Percentiles rank a stretch among this genome's conserved stretches.
Conservation (phyloP, 495 filamentous ascomycete genomes). For the Astrothelium subdiscretum region DNA sequence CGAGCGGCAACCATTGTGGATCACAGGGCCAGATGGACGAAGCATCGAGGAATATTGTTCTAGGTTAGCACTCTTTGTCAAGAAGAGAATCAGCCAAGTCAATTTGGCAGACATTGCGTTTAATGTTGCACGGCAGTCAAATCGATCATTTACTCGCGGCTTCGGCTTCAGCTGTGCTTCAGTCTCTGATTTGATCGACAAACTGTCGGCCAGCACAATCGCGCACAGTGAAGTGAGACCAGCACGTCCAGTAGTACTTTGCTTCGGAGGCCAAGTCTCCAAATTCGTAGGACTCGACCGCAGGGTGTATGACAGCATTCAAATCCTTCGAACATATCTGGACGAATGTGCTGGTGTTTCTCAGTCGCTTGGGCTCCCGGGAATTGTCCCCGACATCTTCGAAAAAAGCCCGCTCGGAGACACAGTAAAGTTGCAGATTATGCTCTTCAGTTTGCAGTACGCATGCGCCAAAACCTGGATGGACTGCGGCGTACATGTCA, state of each 20-base stretch:
- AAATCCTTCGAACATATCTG: not conserved
- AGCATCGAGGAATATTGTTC: not conserved
- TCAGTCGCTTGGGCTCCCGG: not conserved
- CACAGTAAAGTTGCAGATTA: constrained; percentile 1
- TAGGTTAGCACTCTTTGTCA: not conserved
- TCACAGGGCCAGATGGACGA: not conserved
- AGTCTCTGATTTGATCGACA: constrained; percentile 7
- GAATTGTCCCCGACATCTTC: constrained; percentile 3
- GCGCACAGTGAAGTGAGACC: not conserved
- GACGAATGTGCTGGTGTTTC: not conserved
- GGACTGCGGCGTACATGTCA: constrained; percentile 1
- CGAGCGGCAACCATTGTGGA: not conserved
- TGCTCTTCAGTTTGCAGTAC: constrained; percentile 5
- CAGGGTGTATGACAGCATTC: not conserved
- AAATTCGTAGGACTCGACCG: constrained; percentile 32
- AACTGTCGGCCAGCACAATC: constrained; percentile 3
- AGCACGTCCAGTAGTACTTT: constrained; percentile 35
- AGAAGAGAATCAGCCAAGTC: not conserved
- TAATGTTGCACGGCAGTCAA: constrained; percentile 15
- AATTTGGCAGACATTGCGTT: constrained; percentile 13
- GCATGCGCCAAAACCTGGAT: constrained; percentile 7
- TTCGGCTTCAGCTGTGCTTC: constrained; percentile 8
- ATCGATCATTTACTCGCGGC: constrained; percentile 8
- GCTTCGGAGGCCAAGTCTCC: constrained; percentile 44
- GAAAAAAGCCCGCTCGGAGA: not conserved